Evolutionary conservation across 2,329 filamentous ascomycete species (phyloP).

Genomic region (Trichophaea hybrida): DNA sequence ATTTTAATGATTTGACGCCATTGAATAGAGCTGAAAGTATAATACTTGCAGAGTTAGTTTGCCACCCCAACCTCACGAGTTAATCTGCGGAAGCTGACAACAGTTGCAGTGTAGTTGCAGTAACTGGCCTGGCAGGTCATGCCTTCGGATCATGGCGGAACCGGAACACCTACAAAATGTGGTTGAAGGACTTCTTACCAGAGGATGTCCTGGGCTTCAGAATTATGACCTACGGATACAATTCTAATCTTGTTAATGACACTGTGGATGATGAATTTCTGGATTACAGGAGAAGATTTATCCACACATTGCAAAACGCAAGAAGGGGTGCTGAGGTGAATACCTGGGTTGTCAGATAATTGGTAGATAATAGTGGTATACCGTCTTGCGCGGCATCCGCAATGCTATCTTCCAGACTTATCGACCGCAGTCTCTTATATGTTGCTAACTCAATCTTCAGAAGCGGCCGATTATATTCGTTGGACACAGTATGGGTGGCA

Average conservation of each 20-base stretch:
- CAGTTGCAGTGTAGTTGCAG: not conserved
- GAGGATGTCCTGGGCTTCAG: not conserved
- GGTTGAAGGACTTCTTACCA: no score
- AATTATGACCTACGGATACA: conserved; percentile 3
- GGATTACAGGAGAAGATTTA: conserved; percentile 4
- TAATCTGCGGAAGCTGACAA: not conserved
- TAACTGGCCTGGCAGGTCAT: no score
- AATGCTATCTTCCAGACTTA: no score
- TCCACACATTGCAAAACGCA: not conserved
- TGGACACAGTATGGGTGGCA: conserved; percentile 1
- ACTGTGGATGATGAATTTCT: not conserved
- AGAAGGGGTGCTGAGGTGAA: not conserved
- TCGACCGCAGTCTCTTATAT: not conserved
- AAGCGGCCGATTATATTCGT: not conserved
- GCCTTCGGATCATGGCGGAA: no score
- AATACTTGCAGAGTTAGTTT: conserved; percentile 1
- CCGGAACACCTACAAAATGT: no score
- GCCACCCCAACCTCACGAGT: not conserved
- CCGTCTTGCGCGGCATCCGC: no score
- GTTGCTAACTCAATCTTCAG: not conserved
- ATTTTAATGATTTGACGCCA: conserved; percentile 6
- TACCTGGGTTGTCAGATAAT: not conserved
- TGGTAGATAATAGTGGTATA: no score
- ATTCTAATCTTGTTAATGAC: not conserved
- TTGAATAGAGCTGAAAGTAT: not conserved